A percentile compares a stretch with the other conserved stretches of the same genome.
Evolutionary conservation across 1,139 yeast genomes (phyloP).

Genomic region (Debaryomycetaceae sp.): DNA sequence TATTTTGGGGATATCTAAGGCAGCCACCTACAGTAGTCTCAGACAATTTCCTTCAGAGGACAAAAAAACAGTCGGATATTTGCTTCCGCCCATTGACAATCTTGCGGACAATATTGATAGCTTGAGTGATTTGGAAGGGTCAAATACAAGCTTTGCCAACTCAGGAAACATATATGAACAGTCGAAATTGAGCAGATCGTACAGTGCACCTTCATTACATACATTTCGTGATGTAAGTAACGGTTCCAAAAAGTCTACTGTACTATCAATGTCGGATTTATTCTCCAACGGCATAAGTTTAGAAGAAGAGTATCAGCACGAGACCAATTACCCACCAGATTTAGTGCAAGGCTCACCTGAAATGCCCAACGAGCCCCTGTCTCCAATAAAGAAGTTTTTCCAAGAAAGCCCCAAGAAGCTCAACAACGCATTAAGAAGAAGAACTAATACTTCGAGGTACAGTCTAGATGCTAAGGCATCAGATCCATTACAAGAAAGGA

Average conservation of each 20-base stretch:
- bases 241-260: background rate
- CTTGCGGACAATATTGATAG: conserved; percentile 25
- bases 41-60: background rate
- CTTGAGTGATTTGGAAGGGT: conserved; percentile 22
- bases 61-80: conserved; percentile 5
- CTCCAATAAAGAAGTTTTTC: conserved; percentile 34
- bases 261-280: background rate
- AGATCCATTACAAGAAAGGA: conserved; percentile 3
- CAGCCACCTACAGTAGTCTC: conserved; percentile 11
- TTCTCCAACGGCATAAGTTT: conserved; percentile 2
- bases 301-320: background rate
- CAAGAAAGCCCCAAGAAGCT: conserved; percentile 35
- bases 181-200: conserved; percentile 25
- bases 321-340: background rate
- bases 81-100: conserved; percentile 20
- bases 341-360: conserved; percentile 12
- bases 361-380: conserved; percentile 12
- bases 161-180: conserved; percentile 8
- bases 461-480: conserved; percentile 13
- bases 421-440: conserved; percentile 21
- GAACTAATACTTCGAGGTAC: conserved; percentile 13
- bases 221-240: conserved; percentile 24
- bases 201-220: conserved; percentile 43
- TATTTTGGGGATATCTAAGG: conserved; percentile 12
- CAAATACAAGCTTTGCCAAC: background rate